These are phyloP conservation scores for Leishmania mexicana DNA, from an alignment of 208 protist genomes.

Conservation along the genomic window DNA sequence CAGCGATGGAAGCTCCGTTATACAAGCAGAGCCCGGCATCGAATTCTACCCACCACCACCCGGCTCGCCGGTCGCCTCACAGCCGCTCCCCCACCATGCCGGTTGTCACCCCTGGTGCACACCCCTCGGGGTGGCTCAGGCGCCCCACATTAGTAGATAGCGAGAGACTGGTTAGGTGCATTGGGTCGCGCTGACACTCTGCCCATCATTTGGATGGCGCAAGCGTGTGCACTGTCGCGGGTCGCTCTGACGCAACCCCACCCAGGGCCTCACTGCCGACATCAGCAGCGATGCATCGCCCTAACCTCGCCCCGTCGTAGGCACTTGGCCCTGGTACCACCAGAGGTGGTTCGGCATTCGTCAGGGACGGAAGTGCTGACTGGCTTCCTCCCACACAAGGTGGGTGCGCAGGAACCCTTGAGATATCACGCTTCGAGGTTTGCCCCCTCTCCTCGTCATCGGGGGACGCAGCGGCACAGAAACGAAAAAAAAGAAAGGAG, in stretches of 20 bases:
- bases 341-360: not conserved
- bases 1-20: not conserved
- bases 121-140: not conserved
- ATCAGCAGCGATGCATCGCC: not conserved
- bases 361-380: not conserved
- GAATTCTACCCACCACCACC: not conserved
- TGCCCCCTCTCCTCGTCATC: not conserved
- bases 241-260: not conserved
- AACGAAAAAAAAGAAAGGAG: not conserved
- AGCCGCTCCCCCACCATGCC: not conserved
- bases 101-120: not conserved
- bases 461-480: not conserved
- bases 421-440: not conserved
- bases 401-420: not conserved
- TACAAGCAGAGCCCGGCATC: not conserved
- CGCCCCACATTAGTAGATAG: not conserved
- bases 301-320: not conserved
- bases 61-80: not conserved
- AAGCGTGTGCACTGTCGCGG: not conserved
- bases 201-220: not conserved
- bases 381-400: not conserved
- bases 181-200: not conserved
- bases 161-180: not conserved
- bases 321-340: not conserved
- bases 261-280: not conserved